Conservation (phyloP, 2,329 filamentous ascomycete species). For the Trichoderma sp. region DNA sequence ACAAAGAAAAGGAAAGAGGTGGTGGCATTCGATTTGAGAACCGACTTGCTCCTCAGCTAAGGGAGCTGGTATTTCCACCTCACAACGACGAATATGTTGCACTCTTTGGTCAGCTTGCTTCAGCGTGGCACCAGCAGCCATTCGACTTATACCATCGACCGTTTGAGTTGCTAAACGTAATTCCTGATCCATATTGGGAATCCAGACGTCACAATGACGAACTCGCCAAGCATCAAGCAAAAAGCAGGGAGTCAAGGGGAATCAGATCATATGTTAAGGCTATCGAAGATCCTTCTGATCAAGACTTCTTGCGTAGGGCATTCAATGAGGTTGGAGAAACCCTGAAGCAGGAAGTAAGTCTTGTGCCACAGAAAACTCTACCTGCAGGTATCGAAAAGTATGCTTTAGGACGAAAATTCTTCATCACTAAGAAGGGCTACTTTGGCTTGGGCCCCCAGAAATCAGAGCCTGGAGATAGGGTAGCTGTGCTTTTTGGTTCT, state of each 20-base stretch:
- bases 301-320: background rate
- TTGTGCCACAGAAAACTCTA: background rate
- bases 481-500: background rate
- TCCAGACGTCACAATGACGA: background rate
- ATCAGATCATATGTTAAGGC: background rate
- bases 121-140: background rate
- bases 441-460: background rate
- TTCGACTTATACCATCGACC: background rate
- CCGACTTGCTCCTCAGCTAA: background rate
- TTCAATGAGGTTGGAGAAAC: background rate
- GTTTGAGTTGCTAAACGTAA: background rate
- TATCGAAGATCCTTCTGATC: background rate
- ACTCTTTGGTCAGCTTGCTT: background rate
- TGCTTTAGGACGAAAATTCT: background rate
- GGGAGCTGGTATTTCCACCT: background rate
- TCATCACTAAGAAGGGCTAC: slow-evolving; percentile 1
- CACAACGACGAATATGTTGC: background rate
- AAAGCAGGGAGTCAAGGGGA: background rate
- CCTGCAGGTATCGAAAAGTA: background rate
- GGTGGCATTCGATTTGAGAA: background rate
- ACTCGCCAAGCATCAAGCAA: background rate
- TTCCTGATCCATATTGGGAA: slow-evolving; percentile 2
- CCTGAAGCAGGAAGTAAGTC: background rate
- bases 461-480: background rate
- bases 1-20: background rate